These are phyloP conservation scores for Astrothelium macrocarpum DNA, from an alignment of 495 filamentous ascomycete species.

Conservation along the genomic window DNA sequence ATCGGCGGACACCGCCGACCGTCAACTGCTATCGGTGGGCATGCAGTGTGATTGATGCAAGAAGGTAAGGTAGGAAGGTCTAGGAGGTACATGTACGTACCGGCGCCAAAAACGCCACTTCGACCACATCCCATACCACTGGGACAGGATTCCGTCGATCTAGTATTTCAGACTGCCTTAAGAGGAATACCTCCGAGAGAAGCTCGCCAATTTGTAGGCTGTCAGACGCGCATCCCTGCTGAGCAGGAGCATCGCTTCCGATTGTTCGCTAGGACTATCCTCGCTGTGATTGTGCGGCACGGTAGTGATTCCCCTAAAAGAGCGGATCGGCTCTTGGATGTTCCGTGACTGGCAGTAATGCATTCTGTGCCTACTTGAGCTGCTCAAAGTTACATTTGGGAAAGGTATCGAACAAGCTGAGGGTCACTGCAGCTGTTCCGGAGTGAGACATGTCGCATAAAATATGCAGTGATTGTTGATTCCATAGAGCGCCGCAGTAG, in stretches of 20 bases:
- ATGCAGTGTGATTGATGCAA: constrained; percentile 7
- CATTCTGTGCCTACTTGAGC: not conserved
- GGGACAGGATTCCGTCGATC: constrained; percentile 1
- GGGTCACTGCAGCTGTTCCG: not conserved
- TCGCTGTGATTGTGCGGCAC: not conserved
- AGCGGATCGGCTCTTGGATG: not conserved
- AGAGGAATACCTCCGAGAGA: not conserved
- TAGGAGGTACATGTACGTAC: not conserved
- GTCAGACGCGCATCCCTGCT: not conserved
- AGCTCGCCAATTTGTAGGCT: not conserved
- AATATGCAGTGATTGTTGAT: constrained; percentile 1
- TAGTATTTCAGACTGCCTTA: not conserved
- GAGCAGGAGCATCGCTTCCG: not conserved
- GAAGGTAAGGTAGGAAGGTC: too few relatives aligned
- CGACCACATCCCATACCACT: not conserved
- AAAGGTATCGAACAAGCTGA: constrained; percentile 1
- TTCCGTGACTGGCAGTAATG: not conserved
- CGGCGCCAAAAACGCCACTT: not conserved
- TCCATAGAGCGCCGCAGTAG: not conserved
- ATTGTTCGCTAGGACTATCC: not conserved
- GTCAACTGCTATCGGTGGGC: not conserved
- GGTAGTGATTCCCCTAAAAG: not conserved
- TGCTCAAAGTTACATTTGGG: not conserved
- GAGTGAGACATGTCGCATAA: constrained; percentile 1
- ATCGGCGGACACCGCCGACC: not conserved